Conservation (phyloP, 257 asterid genomes). For the Solanum chilense region DNA sequence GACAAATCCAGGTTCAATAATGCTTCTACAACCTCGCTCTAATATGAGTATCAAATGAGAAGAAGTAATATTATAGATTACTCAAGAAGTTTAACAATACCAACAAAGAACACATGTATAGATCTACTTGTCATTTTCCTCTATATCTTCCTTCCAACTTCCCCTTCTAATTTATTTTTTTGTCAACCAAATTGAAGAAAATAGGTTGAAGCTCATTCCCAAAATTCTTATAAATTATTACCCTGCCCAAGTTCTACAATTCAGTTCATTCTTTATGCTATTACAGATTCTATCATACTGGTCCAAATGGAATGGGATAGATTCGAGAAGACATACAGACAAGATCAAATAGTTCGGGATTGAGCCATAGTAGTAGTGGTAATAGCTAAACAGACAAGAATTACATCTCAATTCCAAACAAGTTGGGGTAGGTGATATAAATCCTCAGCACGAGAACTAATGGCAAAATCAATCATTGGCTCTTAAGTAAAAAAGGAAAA, state of each 20-base stretch:
- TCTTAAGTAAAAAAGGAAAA: background rate
- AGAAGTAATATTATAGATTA: background rate
- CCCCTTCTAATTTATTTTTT: background rate
- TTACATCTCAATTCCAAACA: background rate
- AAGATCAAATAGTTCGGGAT: background rate
- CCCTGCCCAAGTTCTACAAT: background rate
- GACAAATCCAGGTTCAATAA: background rate
- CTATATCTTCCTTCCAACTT: background rate
- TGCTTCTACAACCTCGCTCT: background rate
- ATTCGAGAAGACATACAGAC: background rate
- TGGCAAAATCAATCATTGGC: background rate
- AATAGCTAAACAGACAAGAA: background rate
- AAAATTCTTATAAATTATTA: background rate
- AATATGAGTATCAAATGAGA: background rate
- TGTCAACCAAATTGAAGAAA: background rate
- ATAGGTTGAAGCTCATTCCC: background rate
- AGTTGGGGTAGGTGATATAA: background rate
- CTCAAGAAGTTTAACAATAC: background rate
- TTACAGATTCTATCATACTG: background rate
- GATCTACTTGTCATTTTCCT: background rate
- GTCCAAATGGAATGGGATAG: background rate
- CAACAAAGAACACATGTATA: background rate
- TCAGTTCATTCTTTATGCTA: background rate
- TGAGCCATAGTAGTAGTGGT: background rate
- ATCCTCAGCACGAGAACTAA: background rate